Evolutionary conservation across 192 early-diverging fungal species (phyloP), one percentile per base, ranked within the genome.

Genomic region (Phycomyces nitens): DNA sequence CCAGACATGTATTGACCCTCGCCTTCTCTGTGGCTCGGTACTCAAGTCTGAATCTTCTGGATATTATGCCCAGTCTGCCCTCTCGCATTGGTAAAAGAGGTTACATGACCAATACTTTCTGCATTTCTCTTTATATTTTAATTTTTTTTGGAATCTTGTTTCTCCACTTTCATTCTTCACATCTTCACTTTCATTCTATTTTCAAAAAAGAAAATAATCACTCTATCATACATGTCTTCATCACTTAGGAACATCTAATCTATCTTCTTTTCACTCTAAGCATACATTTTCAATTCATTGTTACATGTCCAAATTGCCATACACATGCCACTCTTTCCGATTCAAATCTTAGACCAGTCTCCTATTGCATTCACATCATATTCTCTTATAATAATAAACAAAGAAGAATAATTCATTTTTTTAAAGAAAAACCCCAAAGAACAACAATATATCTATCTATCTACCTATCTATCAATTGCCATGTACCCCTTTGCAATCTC

Each of bases 401-500:
- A 34, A 34, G 29, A 34, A 34, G 29, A 34, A 34, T 34, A 34
- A 34, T 34, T 34, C 29, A 34, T 34, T 34, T 7, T n/a, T 42
- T 14, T 14, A 42, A 10, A 42, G 41, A 42, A 14, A 47, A 11
- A 47, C 12, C 44, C 18, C 44, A 47, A n/a, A n/a, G 44, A 47
- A 47, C 3, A 47, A 47, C 12, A 47, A 47, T 47, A 34, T 42
- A 42, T 10, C 7, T 10, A 42, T 14, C 14, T 10, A 42, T 10
- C 41, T 42, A 14, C 11, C 12, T 47, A 18, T n/a, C 11, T 18
- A n/a, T 47, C 12, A 26, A 58, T 18, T 39, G 20, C 53, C 60
- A 69, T 69, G 39, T 54, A 42, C 16, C 41, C 9, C 39, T 61
- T 69, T 7, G 24, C 53, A 27, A 69, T 56, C 0, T 9, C 16